Percentiles rank a stretch among this genome's conserved stretches.
Conservation (phyloP, 192 early-diverging fungal genomes). For the Rhizoclosmatium globosum region DNA sequence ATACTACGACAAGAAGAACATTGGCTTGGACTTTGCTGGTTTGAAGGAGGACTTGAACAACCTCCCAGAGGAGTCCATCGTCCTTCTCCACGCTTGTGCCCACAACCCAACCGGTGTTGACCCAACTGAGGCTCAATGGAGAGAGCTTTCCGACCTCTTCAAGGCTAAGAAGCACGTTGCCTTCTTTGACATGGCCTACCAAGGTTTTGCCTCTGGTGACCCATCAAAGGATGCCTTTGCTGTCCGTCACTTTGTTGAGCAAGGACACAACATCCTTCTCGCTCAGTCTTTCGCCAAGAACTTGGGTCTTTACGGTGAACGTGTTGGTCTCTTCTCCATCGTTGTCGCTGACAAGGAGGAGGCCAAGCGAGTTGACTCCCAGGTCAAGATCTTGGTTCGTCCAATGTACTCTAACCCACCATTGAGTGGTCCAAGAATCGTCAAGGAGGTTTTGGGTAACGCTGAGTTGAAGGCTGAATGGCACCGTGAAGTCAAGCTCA, state of each 20-base stretch:
- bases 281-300: slow-evolving; percentile 99
- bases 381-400: slow-evolving; percentile 95
- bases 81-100: slow-evolving; percentile 97
- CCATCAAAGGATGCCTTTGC: slow-evolving; percentile 90
- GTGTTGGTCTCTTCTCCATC: slow-evolving; percentile 90
- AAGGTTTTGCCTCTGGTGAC: slow-evolving; percentile 98
- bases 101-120: slow-evolving; percentile 99
- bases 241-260: slow-evolving; percentile 88
- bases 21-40: slow-evolving; percentile 90
- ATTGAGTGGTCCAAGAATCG: slow-evolving; percentile 93
- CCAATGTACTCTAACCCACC: slow-evolving; percentile 99
- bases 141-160: slow-evolving; percentile 79
- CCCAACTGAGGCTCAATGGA: slow-evolving; percentile 93
- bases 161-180: slow-evolving; percentile 82
- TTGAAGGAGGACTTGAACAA: slow-evolving; percentile 91
- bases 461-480: slow-evolving; percentile 83
- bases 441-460: slow-evolving; percentile 82
- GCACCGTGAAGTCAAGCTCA: slow-evolving; percentile 90
- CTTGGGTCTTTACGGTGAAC: slow-evolving; percentile 99
- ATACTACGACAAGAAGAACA: slow-evolving; percentile 94
- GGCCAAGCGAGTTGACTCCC: slow-evolving; percentile 83
- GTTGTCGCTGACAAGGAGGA: slow-evolving; percentile 79
- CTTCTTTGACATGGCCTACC: slow-evolving; percentile 99
- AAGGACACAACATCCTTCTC: slow-evolving; percentile 78
- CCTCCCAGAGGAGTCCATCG: slow-evolving; percentile 85